Base-by-base conservation (phyloP, 495 filamentous ascomycete genomes). In the Talaromyces nanjingensis region DNA sequence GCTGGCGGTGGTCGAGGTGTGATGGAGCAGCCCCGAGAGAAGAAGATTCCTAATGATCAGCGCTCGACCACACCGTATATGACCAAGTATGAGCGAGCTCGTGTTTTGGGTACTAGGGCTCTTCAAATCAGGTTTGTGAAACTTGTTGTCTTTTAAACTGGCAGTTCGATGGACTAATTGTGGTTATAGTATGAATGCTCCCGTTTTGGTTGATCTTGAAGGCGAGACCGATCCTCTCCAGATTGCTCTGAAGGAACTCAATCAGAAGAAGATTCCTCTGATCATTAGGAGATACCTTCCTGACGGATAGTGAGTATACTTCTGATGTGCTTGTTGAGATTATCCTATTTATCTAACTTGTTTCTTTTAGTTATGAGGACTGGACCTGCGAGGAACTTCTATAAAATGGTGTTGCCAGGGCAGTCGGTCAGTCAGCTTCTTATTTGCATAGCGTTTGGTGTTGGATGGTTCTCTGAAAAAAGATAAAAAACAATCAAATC, bases 351-450 rank as follows among this genome's bases (percentile, higher is more conserved):
- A 45, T 61, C 27, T 52, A 39, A 70, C 68, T 70, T 75, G 62
- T 31, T 7, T 31, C 37, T 22, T 27, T 31, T 65, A 97, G 93
- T 78, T 98, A 98, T 73, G 94, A 98, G 81, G 94, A 98, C 75
- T 98, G 94, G 94, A 94, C 91, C 60, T 96, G 92, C 78, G 94
- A 98, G 79, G 94, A 98, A 72, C 81, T 98, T 34, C 82, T 96
- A 47, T 87, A 73, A 65, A 67, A 49, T 9, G 42, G 37, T 11
- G 20, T 37, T 6, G n/a, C 22, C 37, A 24, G 25, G 27, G 22
- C 29, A 39, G 54, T 57, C 42, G 8, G 7, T 56, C 29, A 53
- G 24, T 63, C 34, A 60, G 18, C 18, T 39, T 37, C 25, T 65
- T 52, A 58, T 68, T 56, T 65, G 60, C 76, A 79, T 80, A 79